Evolutionary conservation across 352 stramenopile genomes (phyloP).

Genomic region (Globisporangium megalacanthum): DNA sequence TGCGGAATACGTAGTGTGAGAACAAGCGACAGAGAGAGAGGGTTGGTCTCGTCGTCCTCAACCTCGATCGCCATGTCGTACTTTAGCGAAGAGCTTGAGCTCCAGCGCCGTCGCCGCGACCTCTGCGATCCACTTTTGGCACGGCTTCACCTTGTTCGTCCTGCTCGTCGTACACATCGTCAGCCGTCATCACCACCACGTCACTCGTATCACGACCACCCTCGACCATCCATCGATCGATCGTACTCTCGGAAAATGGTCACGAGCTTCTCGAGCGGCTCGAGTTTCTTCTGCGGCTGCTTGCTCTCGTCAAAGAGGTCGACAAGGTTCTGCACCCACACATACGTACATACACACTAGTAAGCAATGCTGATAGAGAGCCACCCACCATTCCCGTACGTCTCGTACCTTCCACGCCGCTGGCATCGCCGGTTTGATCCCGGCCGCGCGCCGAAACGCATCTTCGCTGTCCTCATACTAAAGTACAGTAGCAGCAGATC

Average conservation of each 20-base stretch:
- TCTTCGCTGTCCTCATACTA: conserved; percentile 70
- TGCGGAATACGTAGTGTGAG: conserved; percentile 12
- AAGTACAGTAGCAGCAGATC: neutral
- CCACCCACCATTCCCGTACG: neutral
- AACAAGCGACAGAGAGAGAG: neutral
- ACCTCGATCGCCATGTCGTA: conserved; percentile 5
- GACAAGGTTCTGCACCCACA: conserved; percentile 55
- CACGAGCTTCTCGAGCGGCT: conserved; percentile 68
- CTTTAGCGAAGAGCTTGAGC: conserved; percentile 50
- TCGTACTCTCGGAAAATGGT: conserved; percentile 56
- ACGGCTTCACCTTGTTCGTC: conserved; percentile 66
- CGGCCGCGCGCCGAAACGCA: conserved; percentile 55
- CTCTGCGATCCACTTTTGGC: conserved; percentile 77
- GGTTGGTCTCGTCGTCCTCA: too few species aligned
- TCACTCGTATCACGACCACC: neutral
- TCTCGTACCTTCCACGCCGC: conserved; percentile 73
- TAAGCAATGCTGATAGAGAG: too few species aligned
- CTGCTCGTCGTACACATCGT: conserved; percentile 17
- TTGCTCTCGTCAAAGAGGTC: conserved; percentile 59
- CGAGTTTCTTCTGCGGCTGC: conserved; percentile 54
- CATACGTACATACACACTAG: neutral
- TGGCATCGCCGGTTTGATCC: conserved; percentile 67
- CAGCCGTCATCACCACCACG: neutral
- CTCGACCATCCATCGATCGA: neutral
- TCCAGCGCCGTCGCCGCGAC: conserved; percentile 45